Conservation (phyloP, 2,329 filamentous ascomycete species). For the Golovinomyces cichoracearum region DNA sequence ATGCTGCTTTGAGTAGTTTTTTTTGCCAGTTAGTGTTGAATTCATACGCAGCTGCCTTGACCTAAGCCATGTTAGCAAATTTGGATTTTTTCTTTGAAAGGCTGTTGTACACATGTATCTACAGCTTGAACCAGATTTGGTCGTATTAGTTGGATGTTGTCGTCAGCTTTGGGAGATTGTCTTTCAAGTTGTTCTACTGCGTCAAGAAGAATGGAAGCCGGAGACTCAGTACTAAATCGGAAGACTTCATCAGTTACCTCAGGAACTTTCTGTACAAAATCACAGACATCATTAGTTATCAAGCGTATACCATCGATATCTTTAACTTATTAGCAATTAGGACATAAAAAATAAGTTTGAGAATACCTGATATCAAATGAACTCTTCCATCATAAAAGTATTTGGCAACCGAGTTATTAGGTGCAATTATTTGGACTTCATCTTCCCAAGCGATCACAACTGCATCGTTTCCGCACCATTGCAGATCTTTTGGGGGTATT, state of each 20-base stretch:
- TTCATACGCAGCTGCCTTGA: constrained; percentile 79
- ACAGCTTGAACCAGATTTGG: constrained; percentile 75
- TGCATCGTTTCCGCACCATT: constrained; percentile 92
- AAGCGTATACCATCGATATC: constrained; percentile 67
- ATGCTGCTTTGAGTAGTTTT: constrained; percentile 79
- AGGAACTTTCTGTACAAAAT: constrained; percentile 87
- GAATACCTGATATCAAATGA: constrained; percentile 57
- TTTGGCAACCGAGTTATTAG: constrained; percentile 45
- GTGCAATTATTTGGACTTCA: constrained; percentile 80
- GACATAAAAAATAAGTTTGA: neutral
- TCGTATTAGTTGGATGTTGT: constrained; percentile 86
- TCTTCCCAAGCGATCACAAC: constrained; percentile 92
- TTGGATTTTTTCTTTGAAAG: neutral
- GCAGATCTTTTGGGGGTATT: constrained; percentile 62
- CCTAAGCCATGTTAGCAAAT: constrained; percentile 9
- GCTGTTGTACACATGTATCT: constrained; percentile 42
- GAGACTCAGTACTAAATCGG: constrained; percentile 60
- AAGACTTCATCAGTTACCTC: constrained; percentile 73
- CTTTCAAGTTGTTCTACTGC: constrained; percentile 75
- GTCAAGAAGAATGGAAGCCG: constrained; percentile 78
- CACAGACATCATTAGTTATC: constrained; percentile 80
- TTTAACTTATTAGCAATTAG: constrained; percentile 11
- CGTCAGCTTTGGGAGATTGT: constrained; percentile 88
- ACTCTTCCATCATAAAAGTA: constrained; percentile 83
- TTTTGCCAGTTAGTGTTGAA: constrained; percentile 86